phyloP scores from a whole-genome alignment of 1,284 basidiomycete species.

The Apiotrichum porosum region DNA sequence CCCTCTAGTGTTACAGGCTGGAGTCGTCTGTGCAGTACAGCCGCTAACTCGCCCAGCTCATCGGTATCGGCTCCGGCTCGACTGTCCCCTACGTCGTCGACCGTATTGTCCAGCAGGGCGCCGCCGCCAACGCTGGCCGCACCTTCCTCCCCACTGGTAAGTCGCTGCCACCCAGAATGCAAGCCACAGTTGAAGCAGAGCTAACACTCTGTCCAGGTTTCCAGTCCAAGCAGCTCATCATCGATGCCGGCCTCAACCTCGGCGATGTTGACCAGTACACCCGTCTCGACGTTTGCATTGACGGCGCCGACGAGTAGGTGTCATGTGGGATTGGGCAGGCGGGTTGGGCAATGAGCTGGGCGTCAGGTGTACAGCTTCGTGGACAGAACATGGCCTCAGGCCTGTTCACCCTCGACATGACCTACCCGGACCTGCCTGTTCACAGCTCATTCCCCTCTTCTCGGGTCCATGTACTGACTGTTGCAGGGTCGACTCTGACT shows the following conservation, averaged over 20 bases:
- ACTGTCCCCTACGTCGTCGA: constrained; percentile 98
- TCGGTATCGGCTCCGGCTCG: constrained; percentile 88
- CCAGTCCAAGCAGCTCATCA: constrained; percentile 92
- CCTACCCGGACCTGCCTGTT: too few species aligned
- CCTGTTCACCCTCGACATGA: background rate
- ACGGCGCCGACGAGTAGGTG: constrained; percentile 94
- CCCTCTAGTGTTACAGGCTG: too few species aligned
- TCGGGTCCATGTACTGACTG: too few species aligned
- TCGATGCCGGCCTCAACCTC: constrained; percentile 69
- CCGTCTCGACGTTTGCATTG: constrained; percentile 87
- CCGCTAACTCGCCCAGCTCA: constrained; percentile 58
- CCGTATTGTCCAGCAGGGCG: constrained; percentile 80
- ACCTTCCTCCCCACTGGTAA: constrained; percentile 85
- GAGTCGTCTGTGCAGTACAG: too few species aligned
- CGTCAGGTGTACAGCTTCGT: background rate
- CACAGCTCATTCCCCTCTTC: too few species aligned
- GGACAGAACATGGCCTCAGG: too few species aligned
- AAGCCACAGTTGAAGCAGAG: too few species aligned
- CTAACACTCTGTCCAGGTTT: constrained; percentile 60
- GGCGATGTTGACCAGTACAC: constrained; percentile 92
- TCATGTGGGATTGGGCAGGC: background rate
- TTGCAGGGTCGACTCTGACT: constrained; percentile 70
- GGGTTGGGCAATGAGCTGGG: background rate
- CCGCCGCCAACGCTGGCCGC: constrained; percentile 67
- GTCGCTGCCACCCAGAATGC: too few species aligned